Evolutionary conservation across 2,329 filamentous ascomycete species (phyloP).

Genomic region (Lachnellula hyalina): DNA sequence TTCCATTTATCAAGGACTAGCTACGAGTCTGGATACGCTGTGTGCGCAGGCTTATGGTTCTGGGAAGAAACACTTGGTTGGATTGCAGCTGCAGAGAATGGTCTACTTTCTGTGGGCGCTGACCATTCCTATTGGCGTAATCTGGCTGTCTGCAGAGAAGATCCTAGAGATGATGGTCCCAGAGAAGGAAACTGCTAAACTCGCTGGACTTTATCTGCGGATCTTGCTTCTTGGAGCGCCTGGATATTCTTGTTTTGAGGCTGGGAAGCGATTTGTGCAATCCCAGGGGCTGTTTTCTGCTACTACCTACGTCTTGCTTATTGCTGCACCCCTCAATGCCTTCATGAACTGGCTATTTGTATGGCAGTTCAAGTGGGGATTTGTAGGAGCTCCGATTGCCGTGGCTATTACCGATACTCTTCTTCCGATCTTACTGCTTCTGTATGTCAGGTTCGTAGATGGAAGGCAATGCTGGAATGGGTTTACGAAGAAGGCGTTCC

Average conservation of each 20-base stretch:
- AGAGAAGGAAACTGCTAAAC: slow-evolving; percentile 61
- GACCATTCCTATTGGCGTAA: slow-evolving; percentile 63
- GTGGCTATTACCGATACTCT: slow-evolving; percentile 71
- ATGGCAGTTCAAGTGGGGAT: slow-evolving; percentile 64
- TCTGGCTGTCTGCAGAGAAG: slow-evolving; percentile 65
- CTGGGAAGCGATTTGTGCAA: slow-evolving; percentile 74
- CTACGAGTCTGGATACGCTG: slow-evolving; percentile 85
- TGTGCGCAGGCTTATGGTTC: slow-evolving; percentile 93
- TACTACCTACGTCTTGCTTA: slow-evolving; percentile 69
- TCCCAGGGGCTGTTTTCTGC: slow-evolving; percentile 79
- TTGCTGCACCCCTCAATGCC: slow-evolving; percentile 72
- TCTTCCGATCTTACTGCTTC: slow-evolving; percentile 65
- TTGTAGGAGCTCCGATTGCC: slow-evolving; percentile 74
- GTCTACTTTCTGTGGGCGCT: slow-evolving; percentile 68
- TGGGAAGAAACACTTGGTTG: slow-evolving; percentile 83
- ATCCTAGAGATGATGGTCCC: slow-evolving; percentile 66
- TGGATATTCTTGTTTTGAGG: slow-evolving; percentile 71
- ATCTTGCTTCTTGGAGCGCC: slow-evolving; percentile 66
- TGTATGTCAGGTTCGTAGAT: slow-evolving; percentile 67
- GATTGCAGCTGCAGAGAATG: slow-evolving; percentile 77
- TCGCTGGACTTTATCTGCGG: slow-evolving; percentile 70
- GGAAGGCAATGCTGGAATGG: slow-evolving; percentile 78
- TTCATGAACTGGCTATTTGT: slow-evolving; percentile 76
- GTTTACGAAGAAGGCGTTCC: slow-evolving; percentile 62
- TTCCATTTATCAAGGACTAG: slow-evolving; percentile 75